Evolutionary conservation across 768 basidiomycete species (phyloP).

Genomic region (Russula sp.): DNA sequence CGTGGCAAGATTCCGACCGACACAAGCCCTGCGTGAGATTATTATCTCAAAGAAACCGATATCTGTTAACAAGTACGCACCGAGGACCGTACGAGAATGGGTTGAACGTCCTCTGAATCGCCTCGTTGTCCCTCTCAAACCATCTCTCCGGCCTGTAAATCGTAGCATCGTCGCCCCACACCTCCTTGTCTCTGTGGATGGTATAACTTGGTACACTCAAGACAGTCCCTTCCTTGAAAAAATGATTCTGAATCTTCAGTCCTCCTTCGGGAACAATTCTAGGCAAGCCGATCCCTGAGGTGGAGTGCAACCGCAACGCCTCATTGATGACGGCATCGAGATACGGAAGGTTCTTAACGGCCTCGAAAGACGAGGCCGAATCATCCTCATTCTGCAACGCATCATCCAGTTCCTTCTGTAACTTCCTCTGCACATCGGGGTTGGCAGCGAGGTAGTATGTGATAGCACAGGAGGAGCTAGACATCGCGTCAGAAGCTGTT

Average conservation of each 20-base stretch:
- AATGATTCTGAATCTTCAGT: constrained; percentile 48
- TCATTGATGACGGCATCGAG: constrained; percentile 88
- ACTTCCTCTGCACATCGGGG: constrained; percentile 56
- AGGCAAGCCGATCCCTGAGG: constrained; percentile 78
- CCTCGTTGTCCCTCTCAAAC: constrained; percentile 62
- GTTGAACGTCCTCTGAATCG: constrained; percentile 71
- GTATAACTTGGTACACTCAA: constrained; percentile 79
- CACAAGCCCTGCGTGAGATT: constrained; percentile 54
- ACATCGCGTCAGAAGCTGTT: background rate
- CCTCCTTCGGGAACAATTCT: constrained; percentile 73
- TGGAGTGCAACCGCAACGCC: constrained; percentile 77
- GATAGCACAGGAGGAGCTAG: constrained; percentile 84
- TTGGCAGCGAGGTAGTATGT: constrained; percentile 74
- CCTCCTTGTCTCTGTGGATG: constrained; percentile 62
- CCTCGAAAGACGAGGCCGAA: constrained; percentile 52
- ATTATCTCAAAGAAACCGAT: background rate
- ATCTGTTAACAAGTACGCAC: constrained; percentile 33
- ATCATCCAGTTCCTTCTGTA: constrained; percentile 70
- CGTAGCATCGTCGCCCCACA: constrained; percentile 79
- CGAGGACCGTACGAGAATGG: constrained; percentile 82
- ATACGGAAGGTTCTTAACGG: constrained; percentile 70
- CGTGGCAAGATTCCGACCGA: constrained; percentile 75
- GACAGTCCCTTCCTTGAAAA: constrained; percentile 69
- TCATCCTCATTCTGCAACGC: constrained; percentile 57
- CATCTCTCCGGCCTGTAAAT: constrained; percentile 78